phyloP scores from a whole-genome alignment of 176 grass and related monocot genomes.

The Hordeum vulgare region DNA sequence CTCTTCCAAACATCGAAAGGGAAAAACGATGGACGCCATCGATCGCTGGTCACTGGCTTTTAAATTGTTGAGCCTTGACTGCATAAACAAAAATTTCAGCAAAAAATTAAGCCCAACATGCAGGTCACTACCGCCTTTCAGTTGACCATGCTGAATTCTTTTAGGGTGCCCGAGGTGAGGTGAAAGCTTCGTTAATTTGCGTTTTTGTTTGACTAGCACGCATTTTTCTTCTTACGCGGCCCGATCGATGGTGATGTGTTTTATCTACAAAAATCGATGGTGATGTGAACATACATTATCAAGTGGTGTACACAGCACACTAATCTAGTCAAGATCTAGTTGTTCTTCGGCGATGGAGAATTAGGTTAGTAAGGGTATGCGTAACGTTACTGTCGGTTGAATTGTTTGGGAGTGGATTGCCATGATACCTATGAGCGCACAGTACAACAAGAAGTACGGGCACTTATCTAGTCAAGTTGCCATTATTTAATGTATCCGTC shows the following conservation, averaged over 20 bases:
- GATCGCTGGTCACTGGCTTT: neutral
- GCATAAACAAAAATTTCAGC: neutral
- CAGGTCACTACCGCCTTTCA: neutral
- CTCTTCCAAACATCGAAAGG: neutral
- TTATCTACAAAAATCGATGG: neutral
- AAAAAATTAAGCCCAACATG: neutral
- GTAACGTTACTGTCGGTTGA: neutral
- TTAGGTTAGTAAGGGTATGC: neutral
- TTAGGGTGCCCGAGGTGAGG: neutral
- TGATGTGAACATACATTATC: neutral
- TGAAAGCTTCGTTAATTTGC: slow-evolving; percentile 5
- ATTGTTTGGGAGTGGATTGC: neutral
- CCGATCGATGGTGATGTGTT: neutral
- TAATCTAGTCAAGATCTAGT: neutral
- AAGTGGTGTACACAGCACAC: neutral
- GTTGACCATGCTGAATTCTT: neutral
- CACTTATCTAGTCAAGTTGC: slow-evolving; percentile 19
- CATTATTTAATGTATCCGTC: neutral
- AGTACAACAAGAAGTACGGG: slow-evolving; percentile 25
- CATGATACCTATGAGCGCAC: neutral
- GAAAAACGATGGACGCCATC: neutral
- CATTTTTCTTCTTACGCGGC: neutral
- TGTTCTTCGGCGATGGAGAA: neutral
- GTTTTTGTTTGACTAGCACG: neutral
- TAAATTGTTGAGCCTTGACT: neutral